A percentile compares a stretch with the other conserved stretches of the same genome.
These are phyloP conservation scores for Coix lacrymajobi DNA, from an alignment of 176 grass and related monocot species.

Conservation along the genomic window DNA sequence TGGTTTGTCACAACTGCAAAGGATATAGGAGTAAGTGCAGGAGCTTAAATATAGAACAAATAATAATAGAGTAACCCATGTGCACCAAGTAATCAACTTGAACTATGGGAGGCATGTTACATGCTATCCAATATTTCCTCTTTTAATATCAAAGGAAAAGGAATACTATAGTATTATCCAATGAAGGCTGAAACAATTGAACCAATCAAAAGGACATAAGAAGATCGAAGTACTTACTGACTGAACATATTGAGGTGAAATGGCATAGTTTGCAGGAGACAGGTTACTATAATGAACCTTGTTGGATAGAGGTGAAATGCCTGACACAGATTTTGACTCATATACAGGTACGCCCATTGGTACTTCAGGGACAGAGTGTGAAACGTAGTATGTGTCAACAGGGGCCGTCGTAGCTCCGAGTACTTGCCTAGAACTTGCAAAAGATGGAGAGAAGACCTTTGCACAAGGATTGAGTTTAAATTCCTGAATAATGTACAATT, in stretches of 20 bases:
- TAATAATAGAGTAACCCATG: neutral
- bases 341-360: slow-evolving; percentile 49
- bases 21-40: neutral
- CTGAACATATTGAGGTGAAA: slow-evolving; percentile 48
- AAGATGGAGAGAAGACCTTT: slow-evolving; percentile 77
- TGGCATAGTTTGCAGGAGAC: slow-evolving; percentile 42
- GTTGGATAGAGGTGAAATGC: slow-evolving; percentile 44
- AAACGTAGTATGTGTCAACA: slow-evolving; percentile 45
- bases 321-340: slow-evolving; percentile 47
- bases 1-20: neutral
- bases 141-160: slow-evolving; percentile 1
- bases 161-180: slow-evolving; percentile 8
- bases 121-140: neutral
- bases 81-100: neutral
- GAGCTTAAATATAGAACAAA: neutral
- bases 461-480: slow-evolving; percentile 92
- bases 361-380: slow-evolving; percentile 35
- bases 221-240: slow-evolving; percentile 42
- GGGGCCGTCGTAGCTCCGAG: slow-evolving; percentile 33
- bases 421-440: slow-evolving; percentile 48
- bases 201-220: slow-evolving; percentile 13
- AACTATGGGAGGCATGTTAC: neutral
- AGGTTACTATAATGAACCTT: slow-evolving; percentile 74
- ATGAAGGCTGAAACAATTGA: neutral
- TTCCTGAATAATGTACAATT: slow-evolving; percentile 49